These are phyloP conservation scores for Fusarium paranaense DNA, from an alignment of 2,329 filamentous ascomycete species.

Conservation along the genomic window DNA sequence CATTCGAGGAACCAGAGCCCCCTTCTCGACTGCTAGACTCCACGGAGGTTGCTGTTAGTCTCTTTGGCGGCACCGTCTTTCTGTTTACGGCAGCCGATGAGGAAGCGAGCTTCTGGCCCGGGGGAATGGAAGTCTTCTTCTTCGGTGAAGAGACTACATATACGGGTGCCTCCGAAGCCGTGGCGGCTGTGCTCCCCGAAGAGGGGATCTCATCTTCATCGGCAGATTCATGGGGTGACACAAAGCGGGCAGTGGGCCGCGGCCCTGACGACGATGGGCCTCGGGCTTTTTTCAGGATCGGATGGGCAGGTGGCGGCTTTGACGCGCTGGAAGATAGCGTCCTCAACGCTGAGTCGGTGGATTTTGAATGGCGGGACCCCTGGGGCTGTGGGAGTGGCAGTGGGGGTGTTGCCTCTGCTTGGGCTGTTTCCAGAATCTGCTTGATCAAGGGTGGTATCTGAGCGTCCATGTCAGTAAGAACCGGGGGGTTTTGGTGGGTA, in stretches of 20 bases:
- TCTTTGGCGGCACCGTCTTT: conserved; percentile 59
- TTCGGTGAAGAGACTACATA: conserved; percentile 43
- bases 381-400: conserved; percentile 28
- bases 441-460: conserved; percentile 46
- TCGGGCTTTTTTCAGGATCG: conserved; percentile 70
- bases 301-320: conserved; percentile 62
- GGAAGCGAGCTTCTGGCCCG: conserved; percentile 57
- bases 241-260: conserved; percentile 71
- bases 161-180: conserved; percentile 46
- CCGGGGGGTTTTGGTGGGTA: not conserved
- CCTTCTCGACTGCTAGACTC: conserved; percentile 47
- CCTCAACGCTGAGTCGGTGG: conserved; percentile 37
- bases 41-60: conserved; percentile 49
- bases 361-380: conserved; percentile 32
- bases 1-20: conserved; percentile 33
- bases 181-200: conserved; percentile 54
- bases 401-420: conserved; percentile 26
- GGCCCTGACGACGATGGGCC: conserved; percentile 65
- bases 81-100: conserved; percentile 58
- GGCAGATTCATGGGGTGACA: conserved; percentile 63
- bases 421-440: conserved; percentile 44
- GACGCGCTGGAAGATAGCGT: conserved; percentile 55
- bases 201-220: conserved; percentile 57
- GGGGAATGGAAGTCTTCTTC: conserved; percentile 40
- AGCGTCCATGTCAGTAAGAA: conserved; percentile 24